A percentile compares a stretch with the other conserved stretches of the same genome.
phyloP scores from a whole-genome alignment of 495 filamentous ascomycete species.

The Halenospora varia region DNA sequence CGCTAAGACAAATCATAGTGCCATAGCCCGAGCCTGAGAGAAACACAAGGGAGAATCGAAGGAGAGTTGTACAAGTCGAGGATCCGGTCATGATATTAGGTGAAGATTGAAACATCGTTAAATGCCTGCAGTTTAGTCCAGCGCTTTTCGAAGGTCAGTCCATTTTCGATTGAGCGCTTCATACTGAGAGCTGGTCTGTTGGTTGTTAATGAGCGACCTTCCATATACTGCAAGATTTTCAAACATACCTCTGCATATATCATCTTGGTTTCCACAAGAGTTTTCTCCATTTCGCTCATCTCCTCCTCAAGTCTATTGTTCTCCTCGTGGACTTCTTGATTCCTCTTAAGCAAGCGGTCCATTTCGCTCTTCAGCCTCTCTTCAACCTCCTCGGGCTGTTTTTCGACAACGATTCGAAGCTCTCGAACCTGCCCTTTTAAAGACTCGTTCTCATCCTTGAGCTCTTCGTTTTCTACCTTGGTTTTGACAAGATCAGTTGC shows the following conservation, averaged over 20 bases:
- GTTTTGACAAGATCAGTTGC: slow-evolving; percentile 85
- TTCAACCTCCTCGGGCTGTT: slow-evolving; percentile 87
- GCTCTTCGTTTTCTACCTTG: slow-evolving; percentile 89
- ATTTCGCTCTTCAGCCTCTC: slow-evolving; percentile 76
- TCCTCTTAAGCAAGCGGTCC: slow-evolving; percentile 87
- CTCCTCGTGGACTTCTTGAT: slow-evolving; percentile 91
- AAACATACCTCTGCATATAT: slow-evolving; percentile 80
- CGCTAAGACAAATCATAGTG: slow-evolving; percentile 18
- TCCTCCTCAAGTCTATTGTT: slow-evolving; percentile 85
- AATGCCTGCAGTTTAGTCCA: slow-evolving; percentile 33
- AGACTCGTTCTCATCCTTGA: slow-evolving; percentile 84
- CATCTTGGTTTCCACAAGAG: slow-evolving; percentile 93
- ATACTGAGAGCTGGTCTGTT: slow-evolving; percentile 64
- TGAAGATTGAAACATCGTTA: neutral
- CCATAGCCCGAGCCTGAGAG: slow-evolving; percentile 1
- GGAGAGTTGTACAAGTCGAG: slow-evolving; percentile 12
- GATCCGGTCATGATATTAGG: neutral
- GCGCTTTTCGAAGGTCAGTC: slow-evolving; percentile 71
- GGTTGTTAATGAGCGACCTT: slow-evolving; percentile 2
- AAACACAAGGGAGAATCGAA: slow-evolving; percentile 2
- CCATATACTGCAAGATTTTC: neutral
- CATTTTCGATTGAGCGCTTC: slow-evolving; percentile 76
- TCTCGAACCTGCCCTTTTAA: slow-evolving; percentile 78
- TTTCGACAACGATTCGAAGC: slow-evolving; percentile 77
- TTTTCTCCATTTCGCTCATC: slow-evolving; percentile 91